Base-by-base conservation (phyloP, 805 yeast genomes). In the Henningerozyma blattae region DNA sequence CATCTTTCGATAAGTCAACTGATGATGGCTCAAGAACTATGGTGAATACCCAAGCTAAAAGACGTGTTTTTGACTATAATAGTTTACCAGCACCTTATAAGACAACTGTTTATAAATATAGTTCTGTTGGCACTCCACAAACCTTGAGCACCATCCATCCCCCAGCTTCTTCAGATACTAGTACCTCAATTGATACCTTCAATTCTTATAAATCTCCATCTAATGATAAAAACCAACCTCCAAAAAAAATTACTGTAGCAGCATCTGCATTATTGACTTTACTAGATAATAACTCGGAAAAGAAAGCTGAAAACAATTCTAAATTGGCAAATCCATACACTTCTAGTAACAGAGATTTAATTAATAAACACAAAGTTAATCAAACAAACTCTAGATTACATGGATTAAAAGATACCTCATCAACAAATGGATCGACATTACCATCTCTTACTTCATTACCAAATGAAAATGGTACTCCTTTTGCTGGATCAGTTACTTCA, bases 241-340 rank as follows among this genome's bases (percentile, higher is more conserved):
- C 38, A 13, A 55, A 57, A 39, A 58, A 56, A 37, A 35, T 65
- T 34, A 67, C 72, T 40, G 61, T 58, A 24, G 64, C 75, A 0
- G 76, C 76, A 1, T 56, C 68, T 33, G 65, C 75, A 1, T 51
- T 70, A 31, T 47, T 70, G 28, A 66, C 73, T 3, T 50, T 67
- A 28, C 44, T 68, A n/a, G 64, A 61, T 22, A 47, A 45, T n/a
- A 44, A 46, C 6, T 49, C 45, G 8, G n/a, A 34, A 3, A 8
- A 5, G 8, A 41, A 41, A 9, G 38, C 38, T 12, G 32, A 32
- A 15, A 37, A 29, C 13, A 19, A 37, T 13, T 39, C 48, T n/a
- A 38, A 44, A 16, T 46, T 59, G 22, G 59, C 65, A 12, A 67
- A 68, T 40, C 73, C 73, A 8, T 67, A 66, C 41, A 60, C 67